phyloP scores from a whole-genome alignment of 768 basidiomycete genomes.

The Lepiota brunneoincarnata region DNA sequence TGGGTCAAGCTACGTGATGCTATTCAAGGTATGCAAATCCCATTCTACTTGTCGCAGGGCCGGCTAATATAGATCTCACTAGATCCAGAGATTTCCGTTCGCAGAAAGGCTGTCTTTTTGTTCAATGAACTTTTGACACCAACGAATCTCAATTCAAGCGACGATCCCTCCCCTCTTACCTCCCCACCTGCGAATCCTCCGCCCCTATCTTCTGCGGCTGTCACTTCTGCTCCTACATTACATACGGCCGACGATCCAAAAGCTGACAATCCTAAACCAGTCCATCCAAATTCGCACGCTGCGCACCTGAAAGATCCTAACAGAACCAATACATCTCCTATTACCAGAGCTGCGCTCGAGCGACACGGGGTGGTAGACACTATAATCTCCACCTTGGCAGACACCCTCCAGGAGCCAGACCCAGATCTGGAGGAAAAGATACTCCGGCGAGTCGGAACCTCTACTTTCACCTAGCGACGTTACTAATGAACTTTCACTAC shows the following conservation, averaged over 20 bases:
- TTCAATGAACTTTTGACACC: slow-evolving; percentile 69
- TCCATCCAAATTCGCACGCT: slow-evolving; percentile 74
- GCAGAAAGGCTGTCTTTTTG: slow-evolving; percentile 78
- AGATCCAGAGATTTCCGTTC: slow-evolving; percentile 79
- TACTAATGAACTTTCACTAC: too few species aligned
- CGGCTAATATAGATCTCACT: background rate
- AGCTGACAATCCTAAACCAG: slow-evolving; percentile 24
- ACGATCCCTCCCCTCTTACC: slow-evolving; percentile 16
- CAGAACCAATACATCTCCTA: slow-evolving; percentile 47
- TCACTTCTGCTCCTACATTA: slow-evolving; percentile 18
- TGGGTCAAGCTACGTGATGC: slow-evolving; percentile 64
- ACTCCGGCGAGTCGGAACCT: slow-evolving; percentile 37
- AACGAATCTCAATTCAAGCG: slow-evolving; percentile 16
- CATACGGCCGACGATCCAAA: slow-evolving; percentile 14
- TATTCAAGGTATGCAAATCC: slow-evolving; percentile 50
- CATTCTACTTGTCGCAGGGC: too few species aligned
- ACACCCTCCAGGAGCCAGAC: slow-evolving; percentile 60
- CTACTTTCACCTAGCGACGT: background rate
- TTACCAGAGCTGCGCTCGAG: slow-evolving; percentile 47
- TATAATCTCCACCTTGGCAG: slow-evolving; percentile 48
- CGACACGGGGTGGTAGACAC: slow-evolving; percentile 44
- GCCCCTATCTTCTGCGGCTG: slow-evolving; percentile 4
- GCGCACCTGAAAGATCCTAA: slow-evolving; percentile 56
- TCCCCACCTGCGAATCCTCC: background rate
- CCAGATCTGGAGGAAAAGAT: slow-evolving; percentile 65